Base-by-base conservation (phyloP, 2,329 filamentous ascomycete genomes). In the Microcera coccophila region DNA sequence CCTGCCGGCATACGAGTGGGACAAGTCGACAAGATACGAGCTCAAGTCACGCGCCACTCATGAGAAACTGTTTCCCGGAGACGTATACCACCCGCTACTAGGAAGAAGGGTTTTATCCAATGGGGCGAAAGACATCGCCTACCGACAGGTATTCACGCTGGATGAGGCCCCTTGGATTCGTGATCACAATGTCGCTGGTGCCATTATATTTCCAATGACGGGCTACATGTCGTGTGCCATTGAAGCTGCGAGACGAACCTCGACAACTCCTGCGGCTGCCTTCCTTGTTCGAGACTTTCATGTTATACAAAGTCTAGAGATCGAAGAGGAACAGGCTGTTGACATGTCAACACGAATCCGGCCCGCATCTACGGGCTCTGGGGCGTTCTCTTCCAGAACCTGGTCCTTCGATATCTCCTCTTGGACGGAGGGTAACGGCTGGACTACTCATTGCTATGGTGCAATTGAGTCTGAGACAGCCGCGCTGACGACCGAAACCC, bases 141-240 rank as follows among this genome's bases (percentile, higher is more conserved):
- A 63, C 56, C 53, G 65, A 17, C 67, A 70, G 36, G 50, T 67
- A 10, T 54, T 72, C 3, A 53, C 55, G 1, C 45, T 66, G 5
- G 56, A 61, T 4, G 62, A 70, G 24, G 45, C 67, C 18, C 65
- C 74, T 8, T 75, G 75, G 45, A 64, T 71, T 22, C 57, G 70
- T 40, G 70, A 75, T 47, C 74, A 75, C 57, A 54, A 59, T 19
- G 42, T 56, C 37, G 69, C 47, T 59, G 16, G 51, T 4, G 21
- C 29, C 5, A 33, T 46, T 17, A 28, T 74, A 51, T 49, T 47
- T 15, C 47, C 47, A 18, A 32, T 48, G 14, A 44, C 48, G 5
- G 48, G 48, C 3, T 51, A 41, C 21, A 16, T 42, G 14, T 39
- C 38, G 17, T 31, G 44, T 10, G 41, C 41, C 14, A 29, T 48